A percentile compares a stretch with the other conserved stretches of the same genome.
Conservation (phyloP, 768 basidiomycete genomes). For the Gloeopeniophorella convolvens region DNA sequence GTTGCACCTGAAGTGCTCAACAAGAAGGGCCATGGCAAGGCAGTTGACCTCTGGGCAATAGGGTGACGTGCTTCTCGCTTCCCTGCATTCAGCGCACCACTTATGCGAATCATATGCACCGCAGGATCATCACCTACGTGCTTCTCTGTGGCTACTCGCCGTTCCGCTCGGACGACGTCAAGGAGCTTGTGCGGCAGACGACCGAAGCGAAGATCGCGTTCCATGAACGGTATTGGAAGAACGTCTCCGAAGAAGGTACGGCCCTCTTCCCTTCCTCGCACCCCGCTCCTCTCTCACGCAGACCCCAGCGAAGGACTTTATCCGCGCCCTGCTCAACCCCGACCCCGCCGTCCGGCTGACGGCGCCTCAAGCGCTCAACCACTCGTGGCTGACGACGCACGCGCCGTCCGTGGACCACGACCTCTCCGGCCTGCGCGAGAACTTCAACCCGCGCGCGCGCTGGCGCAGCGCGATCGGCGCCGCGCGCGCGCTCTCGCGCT, state of each 20-base stretch:
- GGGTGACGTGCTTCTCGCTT: slow-evolving; percentile 75
- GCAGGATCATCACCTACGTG: slow-evolving; percentile 90
- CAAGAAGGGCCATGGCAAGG: slow-evolving; percentile 80
- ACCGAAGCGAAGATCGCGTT: slow-evolving; percentile 80
- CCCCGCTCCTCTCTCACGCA: neutral
- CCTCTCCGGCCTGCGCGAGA: slow-evolving; percentile 68
- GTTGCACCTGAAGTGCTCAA: slow-evolving; percentile 86
- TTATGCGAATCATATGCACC: neutral
- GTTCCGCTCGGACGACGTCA: slow-evolving; percentile 78
- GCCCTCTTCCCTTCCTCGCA: neutral
- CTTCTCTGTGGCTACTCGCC: slow-evolving; percentile 94
- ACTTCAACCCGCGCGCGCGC: slow-evolving; percentile 69
- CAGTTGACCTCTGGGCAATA: slow-evolving; percentile 90
- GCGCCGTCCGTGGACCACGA: slow-evolving; percentile 67
- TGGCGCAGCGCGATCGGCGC: slow-evolving; percentile 68
- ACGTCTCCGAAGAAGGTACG: slow-evolving; percentile 70
- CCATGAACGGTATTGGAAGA: slow-evolving; percentile 92
- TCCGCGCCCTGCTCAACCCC: slow-evolving; percentile 60
- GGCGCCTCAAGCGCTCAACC: slow-evolving; percentile 59
- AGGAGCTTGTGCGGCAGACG: slow-evolving; percentile 77
- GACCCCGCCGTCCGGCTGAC: slow-evolving; percentile 69
- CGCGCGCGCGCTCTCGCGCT: slow-evolving; percentile 28
- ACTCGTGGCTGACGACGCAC: slow-evolving; percentile 74
- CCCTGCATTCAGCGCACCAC: neutral
- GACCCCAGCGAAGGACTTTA: slow-evolving; percentile 73